Base-by-base conservation (phyloP, 2,329 filamentous ascomycete genomes). In the Aspergillus sojae region DNA sequence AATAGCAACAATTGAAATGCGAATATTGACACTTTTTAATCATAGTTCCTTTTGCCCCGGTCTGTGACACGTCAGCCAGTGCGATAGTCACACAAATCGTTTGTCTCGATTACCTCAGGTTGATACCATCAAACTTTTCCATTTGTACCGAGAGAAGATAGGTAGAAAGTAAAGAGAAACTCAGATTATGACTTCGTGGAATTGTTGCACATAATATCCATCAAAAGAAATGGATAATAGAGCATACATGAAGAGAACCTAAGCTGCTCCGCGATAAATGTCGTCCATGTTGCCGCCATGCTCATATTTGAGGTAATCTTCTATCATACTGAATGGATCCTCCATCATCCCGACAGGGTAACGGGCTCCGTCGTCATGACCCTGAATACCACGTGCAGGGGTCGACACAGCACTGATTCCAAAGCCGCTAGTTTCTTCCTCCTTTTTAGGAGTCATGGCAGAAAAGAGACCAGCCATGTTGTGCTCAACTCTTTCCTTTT, bases 221-320 rank as follows among this genome's bases (percentile, higher is more conserved):
- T 16, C 12, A 7, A 23, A 28, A 9, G 36, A 4, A 19, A 60
- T 41, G 6, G 23, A 56, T 43, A 26, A 11, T 2, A 28, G 43
- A 32, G 39, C 11, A 11, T n/a, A 19, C 6, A 32, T 10, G 39
- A 41, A 16, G 19, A 41, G 19, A 53, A 19, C 21, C 54, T 54
- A 67, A n/a, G 61, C 65, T 10, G 55, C 57, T 12, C 36, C 65
- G 11, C 58, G 60, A 39, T 63, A 66, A 19, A 64, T 48, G 45
- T 68, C 64, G 46, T 64, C 58, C 54, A 67, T 61, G 19, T 56
- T 60, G 4, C 48, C 60, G n/a, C 50, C 56, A 9, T 61, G 52
- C 3, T 16, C 36, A 1, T 57, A 43, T 1, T 60, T 12, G 34
- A 67, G 60, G 41, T 63, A 63, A 14, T 57, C 26, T 4, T 26